Conservation (phyloP, 1,284 basidiomycete species). For the Porogramme epimiltina region DNA sequence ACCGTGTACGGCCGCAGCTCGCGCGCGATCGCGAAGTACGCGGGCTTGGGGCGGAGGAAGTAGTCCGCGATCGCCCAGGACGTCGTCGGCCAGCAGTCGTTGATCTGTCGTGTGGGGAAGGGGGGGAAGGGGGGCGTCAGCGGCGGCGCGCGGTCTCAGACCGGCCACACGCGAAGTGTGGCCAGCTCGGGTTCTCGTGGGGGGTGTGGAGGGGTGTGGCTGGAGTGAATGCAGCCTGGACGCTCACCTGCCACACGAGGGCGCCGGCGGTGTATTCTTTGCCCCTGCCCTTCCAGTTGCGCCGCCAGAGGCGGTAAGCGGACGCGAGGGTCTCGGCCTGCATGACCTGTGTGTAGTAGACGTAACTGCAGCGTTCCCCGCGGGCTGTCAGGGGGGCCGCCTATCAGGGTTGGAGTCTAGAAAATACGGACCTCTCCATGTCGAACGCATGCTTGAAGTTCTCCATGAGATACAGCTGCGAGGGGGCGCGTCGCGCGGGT, state of each 20-base stretch:
- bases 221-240: constrained; percentile 4
- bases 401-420: constrained; percentile 1
- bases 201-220: background rate
- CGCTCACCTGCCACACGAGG: constrained; percentile 51
- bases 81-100: constrained; percentile 73
- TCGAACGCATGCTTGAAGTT: constrained; percentile 90
- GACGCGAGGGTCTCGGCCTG: constrained; percentile 64
- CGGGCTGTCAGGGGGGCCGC: constrained; percentile 5
- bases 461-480: constrained; percentile 81
- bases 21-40: constrained; percentile 58
- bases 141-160: too few relatives aligned
- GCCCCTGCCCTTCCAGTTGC: constrained; percentile 61
- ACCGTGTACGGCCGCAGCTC: constrained; percentile 67
- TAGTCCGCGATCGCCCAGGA: constrained; percentile 75
- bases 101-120: constrained; percentile 41
- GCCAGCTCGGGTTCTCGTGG: constrained; percentile 1
- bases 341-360: constrained; percentile 68
- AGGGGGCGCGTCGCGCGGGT: constrained; percentile 5
- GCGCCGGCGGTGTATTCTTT: constrained; percentile 61
- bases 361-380: constrained; percentile 41
- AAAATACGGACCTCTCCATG: constrained; percentile 60
- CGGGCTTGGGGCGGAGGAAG: constrained; percentile 62
- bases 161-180: too few relatives aligned
- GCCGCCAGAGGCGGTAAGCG: constrained; percentile 63
- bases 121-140: background rate